Percentiles rank a stretch among this genome's conserved stretches.
Conservation (phyloP, 495 filamentous ascomycete genomes). For the Aspergillus avenaceus region DNA sequence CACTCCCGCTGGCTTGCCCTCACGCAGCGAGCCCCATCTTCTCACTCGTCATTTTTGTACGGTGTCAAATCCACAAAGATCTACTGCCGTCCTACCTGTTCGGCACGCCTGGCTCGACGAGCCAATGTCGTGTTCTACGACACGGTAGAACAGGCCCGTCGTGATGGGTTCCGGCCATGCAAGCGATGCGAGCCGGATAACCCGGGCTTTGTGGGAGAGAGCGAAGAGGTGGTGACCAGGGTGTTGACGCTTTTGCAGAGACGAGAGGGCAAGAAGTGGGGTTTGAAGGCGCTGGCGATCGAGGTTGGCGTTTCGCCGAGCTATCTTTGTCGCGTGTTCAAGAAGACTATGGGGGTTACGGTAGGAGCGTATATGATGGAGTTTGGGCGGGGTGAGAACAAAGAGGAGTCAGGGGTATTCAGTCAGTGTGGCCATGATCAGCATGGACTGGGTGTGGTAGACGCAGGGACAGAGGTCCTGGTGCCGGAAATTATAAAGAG, state of each 20-base stretch:
- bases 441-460: background rate
- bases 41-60: conserved; percentile 43
- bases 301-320: no score
- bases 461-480: no score
- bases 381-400: background rate
- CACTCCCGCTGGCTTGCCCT: background rate
- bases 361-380: background rate
- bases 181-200: conserved; percentile 50
- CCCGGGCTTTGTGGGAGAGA: conserved; percentile 9
- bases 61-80: conserved; percentile 52
- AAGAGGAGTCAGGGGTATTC: no score
- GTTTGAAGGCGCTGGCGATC: no score
- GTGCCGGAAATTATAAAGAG: no score
- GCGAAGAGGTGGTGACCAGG: conserved; percentile 12
- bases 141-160: conserved; percentile 38
- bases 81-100: conserved; percentile 52
- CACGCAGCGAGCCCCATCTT: conserved; percentile 6
- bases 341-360: background rate
- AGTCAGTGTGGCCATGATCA: no score
- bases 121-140: conserved; percentile 50
- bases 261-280: no score
- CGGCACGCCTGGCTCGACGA: conserved; percentile 49
- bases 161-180: conserved; percentile 48
- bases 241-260: background rate
- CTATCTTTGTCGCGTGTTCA: background rate